Evolutionary conservation across 1,284 basidiomycete genomes (phyloP), one percentile per base, ranked within the genome.

Genomic region (Heliocybe sulcata): DNA sequence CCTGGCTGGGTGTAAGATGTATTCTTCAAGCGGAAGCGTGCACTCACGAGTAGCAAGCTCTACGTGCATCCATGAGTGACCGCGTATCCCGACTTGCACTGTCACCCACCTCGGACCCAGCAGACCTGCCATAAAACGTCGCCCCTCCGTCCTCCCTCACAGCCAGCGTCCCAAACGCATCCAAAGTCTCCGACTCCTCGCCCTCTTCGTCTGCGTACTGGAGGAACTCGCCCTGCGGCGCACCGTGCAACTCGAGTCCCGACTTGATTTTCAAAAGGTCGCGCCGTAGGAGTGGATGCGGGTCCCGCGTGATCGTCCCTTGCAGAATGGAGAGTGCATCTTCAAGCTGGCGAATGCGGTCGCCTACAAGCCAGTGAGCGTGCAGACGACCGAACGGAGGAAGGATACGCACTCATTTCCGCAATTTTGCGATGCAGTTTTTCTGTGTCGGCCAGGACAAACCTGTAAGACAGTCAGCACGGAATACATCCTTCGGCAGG

Each of bases 391-490:
- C 29, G 10, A 22, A 33, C 56, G 52, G 10, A 50, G 80, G 16
- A 16, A 42, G 6, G 38, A 20, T 42, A 42, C 38, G 19, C 8
- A 59, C 81, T 83, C 86, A 90, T 88, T 48, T 77, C 74, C 0
- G 79, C 70, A 48, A 90, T 89, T 66, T 88, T 88, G 53, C 77
- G 71, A 63, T 90, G 87, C 26, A 90, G 70, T 59, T 83, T 81
- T 56, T 89, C 86, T 1, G 87, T 90, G 60, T 87, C 85, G 1
- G 86, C 85, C n/a, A 89, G 77, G 35, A 89, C 84, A 63, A 90
- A 89, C 53, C 87, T 87, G 55, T 4, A 19, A n/a, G 14, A 49
- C 9, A 50, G 47, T 27, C 38, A 20, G 20, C 25, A 35, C 10
- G 55, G 29, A 57, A 62, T 42, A 35, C 19, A n/a, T 52, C 22